Base-by-base conservation (phyloP, 1,284 basidiomycete species). In the Leccinum pachyderme region DNA sequence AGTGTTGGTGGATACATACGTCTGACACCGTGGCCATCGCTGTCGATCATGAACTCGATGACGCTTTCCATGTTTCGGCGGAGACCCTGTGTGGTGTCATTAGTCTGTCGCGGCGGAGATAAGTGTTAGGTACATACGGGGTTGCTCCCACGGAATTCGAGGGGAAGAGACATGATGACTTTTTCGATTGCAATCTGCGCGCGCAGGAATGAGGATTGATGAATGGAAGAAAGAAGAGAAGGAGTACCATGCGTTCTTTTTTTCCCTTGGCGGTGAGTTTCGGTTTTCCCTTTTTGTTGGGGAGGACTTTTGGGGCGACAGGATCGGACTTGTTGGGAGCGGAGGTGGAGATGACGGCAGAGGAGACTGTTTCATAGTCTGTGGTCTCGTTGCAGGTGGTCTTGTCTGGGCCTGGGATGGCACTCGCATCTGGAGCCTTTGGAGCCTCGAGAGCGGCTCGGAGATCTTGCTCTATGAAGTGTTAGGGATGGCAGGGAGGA, bases 71-170 rank as follows among this genome's bases (percentile, higher is more conserved):
- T 88, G 53, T 88, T 81, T 43, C 84, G 76, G 35, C 91, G 82
- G 46, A 92, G 75, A 52, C 79, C 82, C 86, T 93, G 56, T 11
- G 29, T 8, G 12, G 22, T 11, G 12, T 32, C 12, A 11, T 4
- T 33, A 15, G 53, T 7, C 27, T 27, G 9, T 11, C 8, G 2
- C 4, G 29, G 1, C 7, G 4, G 35, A 43, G 13, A 45, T 28
- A 33, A 27, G 22, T 5, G 2, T 7, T 44, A 7, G 53, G 29
- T 15, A 70, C 86, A 56, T 64, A 91, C 91, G 3, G 89, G 86
- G 71, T 96, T 92, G 63, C 80, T 87, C 13, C 94, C 93, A 43
- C 94, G 81, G 70, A 94, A 98, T 71, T 97, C 95, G 25, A 97
- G 78, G 0, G 95, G 95, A 33, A 97, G 75, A 55, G 82, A 84